These are phyloP conservation scores for Nitzschia palea DNA, from an alignment of 108 stramenopile genomes.

Conservation along the genomic window DNA sequence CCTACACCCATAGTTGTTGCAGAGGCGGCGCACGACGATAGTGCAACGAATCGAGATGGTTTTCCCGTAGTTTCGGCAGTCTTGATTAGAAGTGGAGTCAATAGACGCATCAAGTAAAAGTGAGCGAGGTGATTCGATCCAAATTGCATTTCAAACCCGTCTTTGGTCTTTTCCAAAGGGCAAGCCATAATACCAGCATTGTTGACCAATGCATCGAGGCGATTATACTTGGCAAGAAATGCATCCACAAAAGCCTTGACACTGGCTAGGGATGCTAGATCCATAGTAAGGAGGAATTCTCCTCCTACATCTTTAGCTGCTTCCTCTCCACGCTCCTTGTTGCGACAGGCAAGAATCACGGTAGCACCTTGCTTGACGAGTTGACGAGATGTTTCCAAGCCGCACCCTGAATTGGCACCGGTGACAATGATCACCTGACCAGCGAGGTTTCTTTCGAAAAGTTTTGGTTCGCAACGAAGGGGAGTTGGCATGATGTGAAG, in stretches of 20 bases:
- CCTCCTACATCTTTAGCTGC: slow-evolving; percentile 21
- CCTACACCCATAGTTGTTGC: neutral
- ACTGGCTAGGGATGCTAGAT: neutral
- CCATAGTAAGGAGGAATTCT: neutral
- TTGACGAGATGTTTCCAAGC: slow-evolving; percentile 48
- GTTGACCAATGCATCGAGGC: slow-evolving; percentile 39
- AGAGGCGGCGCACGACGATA: slow-evolving; percentile 21
- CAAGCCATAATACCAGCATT: slow-evolving; percentile 40
- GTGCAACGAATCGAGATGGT: slow-evolving; percentile 25
- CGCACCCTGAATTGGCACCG: slow-evolving; percentile 56
- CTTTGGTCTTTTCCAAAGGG: slow-evolving; percentile 19
- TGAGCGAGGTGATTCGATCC: slow-evolving; percentile 39
- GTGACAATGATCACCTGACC: slow-evolving; percentile 45
- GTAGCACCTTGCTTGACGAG: slow-evolving; percentile 41
- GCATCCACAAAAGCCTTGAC: slow-evolving; percentile 16
- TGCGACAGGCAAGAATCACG: slow-evolving; percentile 46
- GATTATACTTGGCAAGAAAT: slow-evolving; percentile 22
- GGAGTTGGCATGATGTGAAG: slow-evolving; percentile 23
- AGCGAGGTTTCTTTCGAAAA: slow-evolving; percentile 33
- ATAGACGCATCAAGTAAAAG: slow-evolving; percentile 27
- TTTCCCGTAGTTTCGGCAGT: slow-evolving; percentile 26
- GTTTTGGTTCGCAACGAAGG: slow-evolving; percentile 38
- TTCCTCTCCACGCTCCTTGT: neutral
- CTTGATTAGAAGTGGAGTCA: slow-evolving; percentile 27
- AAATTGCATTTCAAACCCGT: slow-evolving; percentile 47